phyloP scores from a whole-genome alignment of 208 protist genomes.

The Leptomonas pyrrhocoris region DNA sequence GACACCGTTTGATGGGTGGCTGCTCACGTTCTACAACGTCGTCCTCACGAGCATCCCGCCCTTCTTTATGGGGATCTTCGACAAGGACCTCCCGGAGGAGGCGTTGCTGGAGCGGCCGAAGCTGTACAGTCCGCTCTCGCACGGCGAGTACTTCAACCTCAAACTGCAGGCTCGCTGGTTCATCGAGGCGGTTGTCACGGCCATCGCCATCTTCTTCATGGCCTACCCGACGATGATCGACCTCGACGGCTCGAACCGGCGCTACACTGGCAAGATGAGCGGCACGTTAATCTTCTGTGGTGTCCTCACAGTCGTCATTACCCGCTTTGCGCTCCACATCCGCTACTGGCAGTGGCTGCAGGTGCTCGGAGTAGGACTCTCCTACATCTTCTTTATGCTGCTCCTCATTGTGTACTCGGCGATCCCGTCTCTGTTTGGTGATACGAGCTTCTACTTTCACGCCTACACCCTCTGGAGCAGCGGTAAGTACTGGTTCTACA shows the following conservation, averaged over 20 bases:
- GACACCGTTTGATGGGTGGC: conserved; percentile 89
- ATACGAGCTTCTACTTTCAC: conserved; percentile 72
- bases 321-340: conserved; percentile 65
- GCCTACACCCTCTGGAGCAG: conserved; percentile 61
- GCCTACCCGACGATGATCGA: conserved; percentile 48
- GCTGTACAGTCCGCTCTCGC: conserved; percentile 74
- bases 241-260: conserved; percentile 35
- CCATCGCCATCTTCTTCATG: conserved; percentile 67
- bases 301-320: conserved; percentile 72
- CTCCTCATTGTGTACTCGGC: conserved; percentile 67
- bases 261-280: conserved; percentile 51
- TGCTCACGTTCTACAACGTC: conserved; percentile 90
- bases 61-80: conserved; percentile 92
- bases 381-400: conserved; percentile 47
- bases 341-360: conserved; percentile 84
- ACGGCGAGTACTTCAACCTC: conserved; percentile 81
- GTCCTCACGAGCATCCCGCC: conserved; percentile 87
- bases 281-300: conserved; percentile 76
- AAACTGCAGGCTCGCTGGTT: conserved; percentile 58
- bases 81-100: conserved; percentile 89
- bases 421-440: conserved; percentile 57
- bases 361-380: conserved; percentile 57
- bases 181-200: conserved; percentile 57
- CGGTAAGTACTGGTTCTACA: conserved; percentile 80
- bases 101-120: conserved; percentile 61